A percentile compares a stretch with the other conserved stretches of the same genome.
These are phyloP conservation scores for Aspergillus unguis DNA, from an alignment of 2,329 filamentous ascomycete species.

Conservation along the genomic window DNA sequence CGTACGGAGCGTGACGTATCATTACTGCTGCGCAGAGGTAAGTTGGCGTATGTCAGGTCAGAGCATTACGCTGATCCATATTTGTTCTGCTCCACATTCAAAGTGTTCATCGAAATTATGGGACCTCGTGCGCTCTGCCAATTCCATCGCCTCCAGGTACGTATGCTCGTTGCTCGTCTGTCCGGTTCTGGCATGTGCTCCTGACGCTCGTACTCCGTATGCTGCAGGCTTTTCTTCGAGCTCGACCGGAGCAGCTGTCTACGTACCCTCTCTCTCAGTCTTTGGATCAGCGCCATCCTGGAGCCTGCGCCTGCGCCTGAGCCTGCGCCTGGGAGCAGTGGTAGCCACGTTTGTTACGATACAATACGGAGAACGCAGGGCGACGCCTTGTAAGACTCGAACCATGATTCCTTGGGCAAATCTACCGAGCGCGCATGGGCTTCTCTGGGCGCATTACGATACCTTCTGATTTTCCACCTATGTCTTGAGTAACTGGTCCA, in stretches of 20 bases:
- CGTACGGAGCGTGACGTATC: neutral
- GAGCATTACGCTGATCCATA: neutral
- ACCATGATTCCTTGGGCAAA: conserved; percentile 2
- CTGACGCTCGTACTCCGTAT: neutral
- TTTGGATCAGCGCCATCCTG: conserved; percentile 7
- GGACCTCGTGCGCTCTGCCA: conserved; percentile 4
- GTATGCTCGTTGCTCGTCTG: neutral
- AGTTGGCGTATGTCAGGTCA: neutral
- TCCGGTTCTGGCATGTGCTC: neutral
- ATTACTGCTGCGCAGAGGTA: neutral
- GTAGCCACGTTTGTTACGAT: conserved; percentile 5
- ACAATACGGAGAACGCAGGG: neutral
- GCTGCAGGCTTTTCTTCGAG: neutral
- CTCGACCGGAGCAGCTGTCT: neutral
- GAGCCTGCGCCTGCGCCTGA: neutral
- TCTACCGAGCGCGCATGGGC: neutral
- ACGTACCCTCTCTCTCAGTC: neutral
- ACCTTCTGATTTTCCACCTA: conserved; percentile 2
- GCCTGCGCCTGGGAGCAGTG: too few species aligned
- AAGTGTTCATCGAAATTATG: conserved; percentile 10
- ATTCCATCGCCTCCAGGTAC: conserved; percentile 1
- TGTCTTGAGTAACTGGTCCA: neutral
- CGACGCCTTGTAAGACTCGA: neutral
- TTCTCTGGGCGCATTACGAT: neutral
- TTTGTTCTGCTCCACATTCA: conserved; percentile 1